phyloP scores from a whole-genome alignment of 164 flowering plant species.

The Magnolia kwangsiensis region DNA sequence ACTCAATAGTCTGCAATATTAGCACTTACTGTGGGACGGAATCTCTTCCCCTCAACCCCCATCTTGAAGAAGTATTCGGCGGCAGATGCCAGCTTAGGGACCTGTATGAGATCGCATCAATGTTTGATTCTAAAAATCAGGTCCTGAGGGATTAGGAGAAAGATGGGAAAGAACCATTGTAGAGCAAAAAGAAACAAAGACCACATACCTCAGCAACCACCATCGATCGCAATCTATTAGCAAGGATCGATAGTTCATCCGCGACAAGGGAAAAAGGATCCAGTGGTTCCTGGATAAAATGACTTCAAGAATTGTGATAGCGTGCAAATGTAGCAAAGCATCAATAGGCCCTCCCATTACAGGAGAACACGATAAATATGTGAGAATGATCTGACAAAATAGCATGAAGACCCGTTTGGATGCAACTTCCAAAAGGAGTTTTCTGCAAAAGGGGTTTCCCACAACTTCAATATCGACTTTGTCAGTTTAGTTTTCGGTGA shows the following conservation, averaged over 20 bases:
- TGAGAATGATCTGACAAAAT: not conserved
- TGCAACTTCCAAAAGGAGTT: too few relatives aligned
- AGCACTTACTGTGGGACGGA: conserved; percentile 78
- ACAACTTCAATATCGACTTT: too few relatives aligned
- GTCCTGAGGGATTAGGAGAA: not conserved
- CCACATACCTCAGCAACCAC: conserved; percentile 79
- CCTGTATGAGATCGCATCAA: conserved; percentile 38
- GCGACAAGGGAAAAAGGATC: conserved; percentile 98
- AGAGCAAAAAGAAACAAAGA: not conserved
- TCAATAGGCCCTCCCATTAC: not conserved
- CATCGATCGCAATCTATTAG: conserved; percentile 70
- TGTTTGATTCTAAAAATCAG: not conserved
- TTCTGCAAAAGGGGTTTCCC: too few relatives aligned
- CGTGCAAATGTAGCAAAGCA: not conserved
- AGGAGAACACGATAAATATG: too few relatives aligned
- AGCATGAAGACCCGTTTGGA: too few relatives aligned
- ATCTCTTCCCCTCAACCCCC: conserved; percentile 97
- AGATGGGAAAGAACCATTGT: not conserved
- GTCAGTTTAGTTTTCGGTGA: too few relatives aligned
- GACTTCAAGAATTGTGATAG: not conserved
- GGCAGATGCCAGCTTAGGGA: conserved; percentile 94
- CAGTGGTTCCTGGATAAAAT: conserved; percentile 49
- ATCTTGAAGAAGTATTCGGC: conserved; percentile 93
- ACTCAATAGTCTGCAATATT: conserved; percentile 2
- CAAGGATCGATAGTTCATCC: conserved; percentile 77